A percentile compares a stretch with the other conserved stretches of the same genome.
Conservation (phyloP, 2,329 filamentous ascomycete genomes). For the Talaromyces marneffei region DNA sequence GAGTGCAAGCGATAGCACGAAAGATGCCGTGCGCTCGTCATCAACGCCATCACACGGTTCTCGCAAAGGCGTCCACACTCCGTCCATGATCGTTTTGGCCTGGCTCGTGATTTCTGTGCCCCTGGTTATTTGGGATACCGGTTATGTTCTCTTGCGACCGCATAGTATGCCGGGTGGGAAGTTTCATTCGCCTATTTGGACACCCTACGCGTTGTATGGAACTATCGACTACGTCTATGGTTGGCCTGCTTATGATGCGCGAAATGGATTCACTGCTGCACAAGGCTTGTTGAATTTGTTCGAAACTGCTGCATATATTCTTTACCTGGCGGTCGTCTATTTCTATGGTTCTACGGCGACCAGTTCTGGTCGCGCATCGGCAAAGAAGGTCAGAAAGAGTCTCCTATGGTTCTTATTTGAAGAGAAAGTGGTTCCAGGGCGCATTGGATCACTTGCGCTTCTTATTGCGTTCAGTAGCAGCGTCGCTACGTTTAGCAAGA, state of each 20-base stretch:
- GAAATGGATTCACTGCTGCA: slow-evolving; percentile 70
- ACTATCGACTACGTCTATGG: slow-evolving; percentile 77
- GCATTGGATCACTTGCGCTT: slow-evolving; percentile 49
- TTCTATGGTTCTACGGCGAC: slow-evolving; percentile 33
- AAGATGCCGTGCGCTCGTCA: slow-evolving; percentile 21
- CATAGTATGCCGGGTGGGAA: slow-evolving; percentile 73
- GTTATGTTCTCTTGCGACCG: slow-evolving; percentile 73
- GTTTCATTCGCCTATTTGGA: slow-evolving; percentile 66
- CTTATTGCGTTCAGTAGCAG: slow-evolving; percentile 55
- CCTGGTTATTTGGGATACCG: slow-evolving; percentile 73
- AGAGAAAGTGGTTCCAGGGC: slow-evolving; percentile 48
- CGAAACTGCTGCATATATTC: slow-evolving; percentile 61
- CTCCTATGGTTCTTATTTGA: slow-evolving; percentile 43
- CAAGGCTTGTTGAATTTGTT: slow-evolving; percentile 64
- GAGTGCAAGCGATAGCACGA: slow-evolving; percentile 20
- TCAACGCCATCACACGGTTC: slow-evolving; percentile 17
- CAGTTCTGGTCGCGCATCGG: slow-evolving; percentile 18
- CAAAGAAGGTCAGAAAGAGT: slow-evolving; percentile 28
- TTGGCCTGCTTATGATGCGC: slow-evolving; percentile 60
- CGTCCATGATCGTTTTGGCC: slow-evolving; percentile 54
- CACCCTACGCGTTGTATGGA: slow-evolving; percentile 75
- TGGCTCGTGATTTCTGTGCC: slow-evolving; percentile 73
- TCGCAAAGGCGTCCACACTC: slow-evolving; percentile 52
- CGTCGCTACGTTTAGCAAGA: slow-evolving; percentile 63
- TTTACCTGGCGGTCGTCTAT: slow-evolving; percentile 55